Base-by-base conservation (phyloP, 2,329 filamentous ascomycete species). In the Cephalotrichum gorgonifer region DNA sequence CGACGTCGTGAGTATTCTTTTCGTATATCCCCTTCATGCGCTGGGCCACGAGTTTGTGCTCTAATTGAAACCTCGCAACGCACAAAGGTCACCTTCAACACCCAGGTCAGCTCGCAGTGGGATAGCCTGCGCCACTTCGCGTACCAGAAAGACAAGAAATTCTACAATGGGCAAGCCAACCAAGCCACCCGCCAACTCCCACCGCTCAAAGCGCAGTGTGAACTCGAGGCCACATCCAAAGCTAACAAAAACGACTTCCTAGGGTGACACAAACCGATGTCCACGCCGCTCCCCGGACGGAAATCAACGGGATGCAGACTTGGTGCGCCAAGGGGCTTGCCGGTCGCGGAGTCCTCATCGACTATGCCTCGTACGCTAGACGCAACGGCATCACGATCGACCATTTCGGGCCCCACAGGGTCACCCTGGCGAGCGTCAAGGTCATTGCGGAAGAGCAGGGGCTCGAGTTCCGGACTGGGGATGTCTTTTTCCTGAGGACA, bases 401-500 rank as follows among this genome's bases (percentile, higher is more conserved):
- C 12, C 43, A 35, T 12, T 53, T 51, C 23, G 17, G 33, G 4
- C 11, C 43, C 1, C 61, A 61, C 6, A 55, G 62, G 1, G 76
- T 81, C 45, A 63, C 72, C 0, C 57, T 73, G 1, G 58, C 60
- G 0, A 60, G 63, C 1, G 61, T 80, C 1, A 59, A 71, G 44
- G 60, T 65, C 23, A 64, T 77, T 8, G 71, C 71, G 1, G 57
- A 60, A 50, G 63, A 64, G 39, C 66, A 76, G 54, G 63, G 65
- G 20, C 66, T 68, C 0, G 58, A 61, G 1, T 67, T 77, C 39
- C 63, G 61, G 6, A 58, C 58, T 3, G 78, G 78, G 14, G 78
- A 82, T 51, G 75, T 82, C 27, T 64, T 82, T 39, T 68, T 82
- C 53, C 65, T 81, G 41, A 70, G 76, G 23, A 71, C 71, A 0